Percentiles rank a stretch among this genome's conserved stretches.
Conservation (phyloP, 2,329 filamentous ascomycete genomes). For the Ophiostoma australiae region DNA sequence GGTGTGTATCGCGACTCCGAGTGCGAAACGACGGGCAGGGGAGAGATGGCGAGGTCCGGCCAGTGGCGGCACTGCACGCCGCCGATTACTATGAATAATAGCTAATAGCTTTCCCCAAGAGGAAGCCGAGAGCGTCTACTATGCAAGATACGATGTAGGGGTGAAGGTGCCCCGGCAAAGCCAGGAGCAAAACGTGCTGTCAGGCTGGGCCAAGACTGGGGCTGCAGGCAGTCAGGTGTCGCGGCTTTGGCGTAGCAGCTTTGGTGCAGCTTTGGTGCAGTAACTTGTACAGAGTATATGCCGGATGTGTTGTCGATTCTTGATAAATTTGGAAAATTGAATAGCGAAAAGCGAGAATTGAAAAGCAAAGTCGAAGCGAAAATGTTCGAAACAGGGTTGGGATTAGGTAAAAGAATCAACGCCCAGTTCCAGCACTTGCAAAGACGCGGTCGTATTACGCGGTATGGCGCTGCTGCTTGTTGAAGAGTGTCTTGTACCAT, state of each 20-base stretch:
- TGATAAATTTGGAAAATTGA: neutral
- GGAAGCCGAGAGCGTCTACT: conserved; percentile 1
- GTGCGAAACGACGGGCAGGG: neutral
- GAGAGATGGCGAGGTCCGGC: neutral
- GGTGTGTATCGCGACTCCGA: neutral
- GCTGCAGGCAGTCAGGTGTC: neutral
- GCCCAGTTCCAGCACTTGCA: neutral
- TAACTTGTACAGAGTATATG: neutral
- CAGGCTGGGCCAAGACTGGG: conserved; percentile 8
- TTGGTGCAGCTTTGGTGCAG: neutral
- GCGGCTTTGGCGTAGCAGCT: too few species aligned
- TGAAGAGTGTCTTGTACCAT: neutral
- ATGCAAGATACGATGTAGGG: too few species aligned
- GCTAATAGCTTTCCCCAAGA: conserved; percentile 7
- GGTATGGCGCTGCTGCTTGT: neutral
- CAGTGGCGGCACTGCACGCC: neutral
- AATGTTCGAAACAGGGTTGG: neutral
- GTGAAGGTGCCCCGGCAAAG: too few species aligned
- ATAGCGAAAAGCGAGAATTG: neutral
- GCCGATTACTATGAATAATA: neutral
- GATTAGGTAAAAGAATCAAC: conserved; percentile 8
- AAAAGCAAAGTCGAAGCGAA: neutral
- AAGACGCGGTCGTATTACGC: neutral
- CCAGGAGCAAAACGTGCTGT: conserved; percentile 14
- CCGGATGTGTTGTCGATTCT: neutral